Conservation (phyloP, 2,329 filamentous ascomycete genomes). For the Waltergamsia citrina region DNA sequence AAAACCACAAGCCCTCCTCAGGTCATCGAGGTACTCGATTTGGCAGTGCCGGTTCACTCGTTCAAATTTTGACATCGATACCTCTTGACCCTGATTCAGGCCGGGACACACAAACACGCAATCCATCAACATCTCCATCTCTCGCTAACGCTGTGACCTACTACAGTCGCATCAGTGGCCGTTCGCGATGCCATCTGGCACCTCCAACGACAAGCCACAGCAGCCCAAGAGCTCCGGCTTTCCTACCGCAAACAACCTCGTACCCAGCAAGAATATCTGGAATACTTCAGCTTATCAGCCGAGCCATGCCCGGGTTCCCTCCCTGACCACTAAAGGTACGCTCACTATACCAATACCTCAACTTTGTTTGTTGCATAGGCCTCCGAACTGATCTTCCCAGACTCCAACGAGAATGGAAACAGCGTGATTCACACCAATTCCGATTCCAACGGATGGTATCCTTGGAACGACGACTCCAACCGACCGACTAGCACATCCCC, state of each 20-base stretch:
- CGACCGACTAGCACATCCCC: slow-evolving; percentile 48
- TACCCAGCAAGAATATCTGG: slow-evolving; percentile 3
- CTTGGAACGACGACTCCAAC: slow-evolving; percentile 47
- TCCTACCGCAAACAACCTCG: slow-evolving; percentile 1
- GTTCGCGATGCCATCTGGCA: slow-evolving; percentile 5
- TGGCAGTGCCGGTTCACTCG: too few species aligned
- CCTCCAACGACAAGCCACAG: slow-evolving; percentile 4
- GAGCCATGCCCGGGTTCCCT: slow-evolving; percentile 1
- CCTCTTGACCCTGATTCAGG: too few species aligned
- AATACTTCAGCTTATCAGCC: neutral
- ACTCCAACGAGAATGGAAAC: slow-evolving; percentile 24
- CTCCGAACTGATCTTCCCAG: neutral
- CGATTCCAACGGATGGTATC: slow-evolving; percentile 46
- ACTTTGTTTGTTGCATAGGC: neutral
- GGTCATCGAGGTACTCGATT: too few species aligned
- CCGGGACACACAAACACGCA: too few species aligned
- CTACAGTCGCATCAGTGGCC: neutral
- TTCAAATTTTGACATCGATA: too few species aligned
- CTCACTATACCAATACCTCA: neutral
- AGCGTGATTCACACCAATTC: slow-evolving; percentile 60
- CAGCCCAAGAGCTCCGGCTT: slow-evolving; percentile 4
- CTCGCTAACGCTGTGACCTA: neutral
- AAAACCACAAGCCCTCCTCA: too few species aligned
- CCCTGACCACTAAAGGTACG: slow-evolving; percentile 2
- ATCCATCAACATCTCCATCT: neutral